Conservation (phyloP, 108 stramenopile genomes). For the Schizochytrium sp. region DNA sequence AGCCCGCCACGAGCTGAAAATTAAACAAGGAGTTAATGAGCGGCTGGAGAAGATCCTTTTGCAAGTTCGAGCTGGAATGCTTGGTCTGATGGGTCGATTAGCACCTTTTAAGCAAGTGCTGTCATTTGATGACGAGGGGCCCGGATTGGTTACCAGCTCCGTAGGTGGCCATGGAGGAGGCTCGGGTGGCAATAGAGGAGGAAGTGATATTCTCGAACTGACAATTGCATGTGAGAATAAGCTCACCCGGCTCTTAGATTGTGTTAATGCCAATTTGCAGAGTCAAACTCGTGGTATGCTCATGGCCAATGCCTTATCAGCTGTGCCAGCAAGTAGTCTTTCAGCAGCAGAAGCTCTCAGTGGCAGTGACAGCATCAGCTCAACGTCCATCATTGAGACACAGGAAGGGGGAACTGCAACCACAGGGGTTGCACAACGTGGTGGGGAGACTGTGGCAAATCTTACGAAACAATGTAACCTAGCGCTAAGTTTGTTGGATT, state of each 20-base stretch:
- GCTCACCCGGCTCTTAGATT: background rate
- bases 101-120: conserved; percentile 49
- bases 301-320: background rate
- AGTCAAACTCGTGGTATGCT: background rate
- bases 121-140: background rate
- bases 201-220: conserved; percentile 20
- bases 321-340: background rate
- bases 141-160: background rate
- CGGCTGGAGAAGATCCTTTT: conserved; percentile 38
- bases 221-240: conserved; percentile 30
- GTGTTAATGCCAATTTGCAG: background rate
- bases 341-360: no score
- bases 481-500: background rate
- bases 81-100: conserved; percentile 31
- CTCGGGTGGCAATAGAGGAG: background rate
- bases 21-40: conserved; percentile 41
- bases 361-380: no score
- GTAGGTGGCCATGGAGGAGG: background rate
- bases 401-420: no score
- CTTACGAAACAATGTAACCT: background rate
- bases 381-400: no score
- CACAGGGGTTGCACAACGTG: background rate
- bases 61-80: conserved; percentile 53
- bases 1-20: conserved; percentile 56
- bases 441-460: background rate